These are phyloP conservation scores for Cladosporium sp. DNA, from an alignment of 2,329 filamentous ascomycete species.

Conservation along the genomic window DNA sequence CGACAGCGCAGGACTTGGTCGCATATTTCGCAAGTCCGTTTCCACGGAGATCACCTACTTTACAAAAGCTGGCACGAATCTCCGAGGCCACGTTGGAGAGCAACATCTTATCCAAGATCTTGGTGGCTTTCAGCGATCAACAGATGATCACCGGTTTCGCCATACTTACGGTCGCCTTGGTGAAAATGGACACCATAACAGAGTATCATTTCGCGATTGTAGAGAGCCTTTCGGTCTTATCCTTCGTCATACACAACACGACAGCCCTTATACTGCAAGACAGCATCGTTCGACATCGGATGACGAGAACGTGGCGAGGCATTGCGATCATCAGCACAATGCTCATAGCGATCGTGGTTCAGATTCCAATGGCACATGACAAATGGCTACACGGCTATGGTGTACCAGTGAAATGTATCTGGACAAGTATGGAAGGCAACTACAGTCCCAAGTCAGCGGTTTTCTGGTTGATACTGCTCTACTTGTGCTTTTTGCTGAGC, in stretches of 20 bases:
- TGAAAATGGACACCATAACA: neutral
- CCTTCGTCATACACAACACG: slow-evolving; percentile 19
- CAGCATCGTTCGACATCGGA: neutral
- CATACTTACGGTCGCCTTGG: slow-evolving; percentile 14
- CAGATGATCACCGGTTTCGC: slow-evolving; percentile 24
- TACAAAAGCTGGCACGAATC: no score
- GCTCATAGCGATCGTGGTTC: neutral
- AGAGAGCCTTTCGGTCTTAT: slow-evolving; percentile 16
- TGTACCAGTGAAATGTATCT: slow-evolving; percentile 1
- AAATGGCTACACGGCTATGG: slow-evolving; percentile 2
- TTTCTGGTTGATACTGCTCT: neutral
- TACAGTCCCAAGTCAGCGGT: neutral
- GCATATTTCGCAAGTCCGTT: neutral
- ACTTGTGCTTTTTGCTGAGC: neutral
- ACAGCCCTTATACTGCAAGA: slow-evolving; percentile 4
- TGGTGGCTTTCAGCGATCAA: slow-evolving; percentile 21
- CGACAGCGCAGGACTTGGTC: neutral
- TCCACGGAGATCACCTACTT: no score
- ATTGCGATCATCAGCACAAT: slow-evolving; percentile 4
- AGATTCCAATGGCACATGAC: neutral
- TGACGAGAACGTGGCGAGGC: neutral
- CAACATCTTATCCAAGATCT: neutral
- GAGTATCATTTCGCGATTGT: slow-evolving; percentile 23
- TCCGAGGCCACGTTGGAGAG: no score
- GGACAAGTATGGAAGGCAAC: slow-evolving; percentile 3